Evolutionary conservation across 768 basidiomycete genomes (phyloP), one percentile per base, ranked within the genome.

Genomic region (Boletus rubroflammeus): DNA sequence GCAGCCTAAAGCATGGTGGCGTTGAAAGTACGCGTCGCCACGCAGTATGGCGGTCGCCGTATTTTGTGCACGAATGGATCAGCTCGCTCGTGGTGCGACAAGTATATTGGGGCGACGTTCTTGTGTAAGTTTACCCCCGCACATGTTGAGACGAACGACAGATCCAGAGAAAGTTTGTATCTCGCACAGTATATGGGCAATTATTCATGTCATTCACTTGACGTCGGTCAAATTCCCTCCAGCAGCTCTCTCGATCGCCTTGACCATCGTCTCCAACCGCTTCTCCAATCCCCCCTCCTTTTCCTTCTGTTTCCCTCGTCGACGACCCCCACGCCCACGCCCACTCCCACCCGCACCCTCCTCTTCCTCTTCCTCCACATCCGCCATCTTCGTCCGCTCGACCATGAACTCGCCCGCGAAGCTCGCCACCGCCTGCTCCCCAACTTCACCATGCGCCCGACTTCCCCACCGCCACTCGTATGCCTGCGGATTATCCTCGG

Each of bases 401-500:
- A 64, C 54, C 87, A 93, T 91, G 61, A 94, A 89, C 62, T 90
- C 84, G 3, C 84, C 84, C 2, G 95, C 77, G 62, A 96, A 96
- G 51, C 72, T 73, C 2, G 84, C 89, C 10, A 94, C 74, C 13
- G 77, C 84, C 54, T 77, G 72, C 70, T 98, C 95, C 2, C 90
- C 87, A 5, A 97, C 81, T 70, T 98, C 95, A 31, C 81, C 81
- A 35, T 86, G 80, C 2, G 93, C 85, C 28, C 90, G 79, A 26
- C 79, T 74, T 3, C 93, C 94, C 94, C 94, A 98, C 15, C 83
- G 80, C 92, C 90, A 93, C 63, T 93, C 90, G 56, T 76, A 81
- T 15, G 73, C 54, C 25, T 68, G 66, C 0, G 45, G 45, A 8
- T 47, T 61, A 1, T 62, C 60, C 7, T 61, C 60, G 1, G 50